These are phyloP conservation scores for Hibiscus syriacus DNA, from an alignment of 345 rosid species.

Conservation along the genomic window DNA sequence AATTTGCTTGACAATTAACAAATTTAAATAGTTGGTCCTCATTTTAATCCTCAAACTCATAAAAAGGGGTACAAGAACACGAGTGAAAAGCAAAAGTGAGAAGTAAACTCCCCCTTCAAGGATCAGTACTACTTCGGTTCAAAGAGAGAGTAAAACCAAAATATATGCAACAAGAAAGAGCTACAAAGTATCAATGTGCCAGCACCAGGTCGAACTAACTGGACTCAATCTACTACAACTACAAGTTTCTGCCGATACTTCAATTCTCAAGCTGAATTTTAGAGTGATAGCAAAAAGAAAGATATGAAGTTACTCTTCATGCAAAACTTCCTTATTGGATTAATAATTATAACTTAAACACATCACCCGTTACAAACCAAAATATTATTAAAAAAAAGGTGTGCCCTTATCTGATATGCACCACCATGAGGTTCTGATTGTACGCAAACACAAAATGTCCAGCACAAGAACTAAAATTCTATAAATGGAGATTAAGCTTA, in stretches of 20 bases:
- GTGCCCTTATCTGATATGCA: background rate
- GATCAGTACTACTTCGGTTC: no score
- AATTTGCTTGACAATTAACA: background rate
- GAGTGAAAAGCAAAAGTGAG: background rate
- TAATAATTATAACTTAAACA: background rate
- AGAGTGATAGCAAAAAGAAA: background rate
- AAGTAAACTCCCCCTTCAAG: no score
- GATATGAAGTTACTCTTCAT: background rate
- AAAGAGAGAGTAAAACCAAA: no score
- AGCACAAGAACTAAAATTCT: background rate
- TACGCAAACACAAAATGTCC: background rate
- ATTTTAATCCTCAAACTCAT: background rate
- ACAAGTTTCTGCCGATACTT: no score
- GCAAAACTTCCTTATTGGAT: background rate
- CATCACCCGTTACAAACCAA: background rate
- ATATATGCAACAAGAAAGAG: no score
- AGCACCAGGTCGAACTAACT: no score
- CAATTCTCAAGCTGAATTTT: background rate
- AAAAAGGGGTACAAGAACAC: background rate
- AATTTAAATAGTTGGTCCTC: background rate
- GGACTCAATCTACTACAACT: no score
- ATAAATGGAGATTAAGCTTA: no score
- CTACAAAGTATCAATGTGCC: no score
- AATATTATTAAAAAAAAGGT: background rate
- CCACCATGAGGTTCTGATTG: background rate